Evolutionary conservation across 345 rosid species (phyloP).

Genomic region (Pistacia vera): DNA sequence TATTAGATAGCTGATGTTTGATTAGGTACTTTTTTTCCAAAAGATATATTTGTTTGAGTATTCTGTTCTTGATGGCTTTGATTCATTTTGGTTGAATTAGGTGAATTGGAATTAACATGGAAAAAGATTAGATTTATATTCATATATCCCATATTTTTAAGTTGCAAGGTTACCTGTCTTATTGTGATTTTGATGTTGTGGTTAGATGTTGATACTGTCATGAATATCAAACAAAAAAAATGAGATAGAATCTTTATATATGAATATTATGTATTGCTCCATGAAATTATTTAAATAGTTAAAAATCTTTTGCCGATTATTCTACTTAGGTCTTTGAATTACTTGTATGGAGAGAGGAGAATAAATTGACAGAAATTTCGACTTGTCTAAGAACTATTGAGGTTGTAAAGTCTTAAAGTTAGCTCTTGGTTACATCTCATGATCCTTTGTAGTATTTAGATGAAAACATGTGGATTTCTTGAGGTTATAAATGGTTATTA

Average conservation of each 20-base stretch:
- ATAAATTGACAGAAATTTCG: background rate
- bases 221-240: background rate
- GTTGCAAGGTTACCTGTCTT: background rate
- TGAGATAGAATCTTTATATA: background rate
- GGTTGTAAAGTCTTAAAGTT: background rate
- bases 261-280: too few species aligned
- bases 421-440: background rate
- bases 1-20: background rate
- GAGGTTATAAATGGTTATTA: background rate
- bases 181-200: background rate
- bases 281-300: too few species aligned
- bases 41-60: background rate
- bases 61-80: constrained; percentile 1
- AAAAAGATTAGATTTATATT: background rate
- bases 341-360: background rate
- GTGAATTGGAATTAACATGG: background rate
- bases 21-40: background rate
- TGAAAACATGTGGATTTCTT: background rate
- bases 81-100: background rate
- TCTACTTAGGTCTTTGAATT: background rate
- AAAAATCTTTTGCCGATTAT: too few species aligned
- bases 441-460: too few species aligned
- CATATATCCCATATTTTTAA: background rate
- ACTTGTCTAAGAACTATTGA: background rate
- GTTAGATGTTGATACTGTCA: background rate